phyloP scores from a whole-genome alignment of 371 early-diverging fungal genomes.

The Nematocida minor region DNA sequence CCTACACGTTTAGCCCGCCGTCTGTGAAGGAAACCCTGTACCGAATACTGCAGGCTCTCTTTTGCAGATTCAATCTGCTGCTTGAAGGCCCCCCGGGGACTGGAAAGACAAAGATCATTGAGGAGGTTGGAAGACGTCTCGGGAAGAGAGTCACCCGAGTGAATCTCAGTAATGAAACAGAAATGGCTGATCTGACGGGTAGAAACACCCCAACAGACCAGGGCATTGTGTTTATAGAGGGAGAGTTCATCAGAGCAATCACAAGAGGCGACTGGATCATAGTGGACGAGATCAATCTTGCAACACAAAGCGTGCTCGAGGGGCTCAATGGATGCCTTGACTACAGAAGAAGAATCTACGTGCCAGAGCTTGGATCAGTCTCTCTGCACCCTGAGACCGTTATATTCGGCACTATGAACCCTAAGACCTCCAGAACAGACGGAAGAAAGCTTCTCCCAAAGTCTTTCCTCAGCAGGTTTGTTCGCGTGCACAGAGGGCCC shows the following conservation, averaged over 20 bases:
- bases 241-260: slow-evolving; percentile 88
- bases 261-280: slow-evolving; percentile 90
- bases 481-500: slow-evolving; percentile 77
- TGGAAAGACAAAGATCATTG: slow-evolving; percentile 89
- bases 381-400: slow-evolving; percentile 69
- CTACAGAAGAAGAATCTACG: slow-evolving; percentile 83
- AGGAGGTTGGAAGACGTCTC: slow-evolving; percentile 73
- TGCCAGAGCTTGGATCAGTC: slow-evolving; percentile 23
- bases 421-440: slow-evolving; percentile 78
- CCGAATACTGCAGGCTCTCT: slow-evolving; percentile 78
- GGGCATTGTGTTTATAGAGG: slow-evolving; percentile 66
- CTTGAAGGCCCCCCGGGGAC: slow-evolving; percentile 93
- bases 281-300: slow-evolving; percentile 95
- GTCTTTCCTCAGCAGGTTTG: slow-evolving; percentile 92
- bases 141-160: slow-evolving; percentile 77
- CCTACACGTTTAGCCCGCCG: slow-evolving; percentile 45
- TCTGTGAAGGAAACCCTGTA: slow-evolving; percentile 70
- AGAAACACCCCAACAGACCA: slow-evolving; percentile 54
- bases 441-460: slow-evolving; percentile 95
- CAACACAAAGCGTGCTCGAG: slow-evolving; percentile 95
- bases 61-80: slow-evolving; percentile 77
- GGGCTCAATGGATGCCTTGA: slow-evolving; percentile 96
- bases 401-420: slow-evolving; percentile 97
- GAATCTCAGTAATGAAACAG: slow-evolving; percentile 96
- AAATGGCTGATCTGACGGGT: slow-evolving; percentile 95